Evolutionary conservation across 2,329 filamentous ascomycete genomes (phyloP), one percentile per base, ranked within the genome.

Genomic region (Ophiostoma triangulosporum): DNA sequence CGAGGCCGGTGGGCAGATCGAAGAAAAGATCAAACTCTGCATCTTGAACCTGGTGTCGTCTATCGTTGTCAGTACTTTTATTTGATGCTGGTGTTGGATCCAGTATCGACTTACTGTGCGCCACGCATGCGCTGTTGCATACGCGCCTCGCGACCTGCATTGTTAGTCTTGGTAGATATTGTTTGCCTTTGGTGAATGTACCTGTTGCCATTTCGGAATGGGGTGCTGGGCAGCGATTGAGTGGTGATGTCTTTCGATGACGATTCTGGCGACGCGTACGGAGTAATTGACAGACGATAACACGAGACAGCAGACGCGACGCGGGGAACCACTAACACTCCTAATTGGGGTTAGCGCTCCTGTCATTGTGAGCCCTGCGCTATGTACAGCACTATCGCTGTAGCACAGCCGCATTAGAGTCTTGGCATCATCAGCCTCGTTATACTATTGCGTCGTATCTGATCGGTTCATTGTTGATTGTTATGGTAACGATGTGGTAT

Each of bases 41-140:
- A 57, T 83, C 77, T 58, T 72, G 76, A 14, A 83, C 70, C 62
- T 81, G 74, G 54, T 77, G 73, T 59, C 73, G 73, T 59, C 74
- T 78, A 55, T 49, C 12, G 6, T n/a, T 4, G 31, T 36, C n/a
- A 32, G 46, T 36, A 26, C 29, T n/a, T 29, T 27, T 29, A n/a
- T 29, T 22, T 22, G 6, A 3, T 22, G 24, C 27, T 9, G n/a
- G 4, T n/a, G n/a, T n/a, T n/a, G n/a, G n/a, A n/a, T n/a, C n/a
- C n/a, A n/a, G n/a, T 15, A n/a, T 31, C 8, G 8, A 64, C 75
- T 59, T 71, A 81, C 79, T 78, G 77, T 40, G 80, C 79, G 57
- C 80, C 80, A 57, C 80, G 78, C 63, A 84, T 75, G 63, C 80
- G 79, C 68, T 81, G 74, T 58, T 79, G 77, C 69, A 83, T 73